phyloP scores from a whole-genome alignment of 805 yeast genomes.

The Ogataea angusta region DNA sequence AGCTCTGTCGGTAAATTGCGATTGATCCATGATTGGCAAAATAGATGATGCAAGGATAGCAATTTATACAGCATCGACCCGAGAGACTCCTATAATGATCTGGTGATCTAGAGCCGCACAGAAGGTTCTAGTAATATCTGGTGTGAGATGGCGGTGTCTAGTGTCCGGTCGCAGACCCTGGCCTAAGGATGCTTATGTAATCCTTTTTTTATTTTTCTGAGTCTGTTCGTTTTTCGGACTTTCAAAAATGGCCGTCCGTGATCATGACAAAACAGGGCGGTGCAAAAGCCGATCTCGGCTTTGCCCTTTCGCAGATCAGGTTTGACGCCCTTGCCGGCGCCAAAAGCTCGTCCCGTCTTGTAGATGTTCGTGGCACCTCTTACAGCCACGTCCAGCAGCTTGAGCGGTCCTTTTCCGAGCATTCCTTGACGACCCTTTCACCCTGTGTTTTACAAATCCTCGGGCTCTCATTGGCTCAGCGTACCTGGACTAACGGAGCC shows the following conservation, averaged over 20 bases:
- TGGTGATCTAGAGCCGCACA: constrained; percentile 4
- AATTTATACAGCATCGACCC: not conserved
- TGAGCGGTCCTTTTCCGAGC: not conserved
- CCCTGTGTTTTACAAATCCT: constrained; percentile 14
- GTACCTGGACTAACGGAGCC: constrained; percentile 11
- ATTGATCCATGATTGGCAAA: constrained; percentile 46
- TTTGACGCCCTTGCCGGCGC: not conserved
- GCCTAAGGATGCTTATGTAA: not conserved
- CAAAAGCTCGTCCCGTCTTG: not conserved
- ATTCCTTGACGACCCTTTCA: not conserved
- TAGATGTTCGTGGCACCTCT: not conserved
- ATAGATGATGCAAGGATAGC: not conserved
- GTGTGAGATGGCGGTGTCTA: not conserved
- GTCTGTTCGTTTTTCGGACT: too few relatives aligned
- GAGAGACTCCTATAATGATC: too few relatives aligned
- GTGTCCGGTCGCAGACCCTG: not conserved
- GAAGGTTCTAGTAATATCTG: constrained; percentile 6
- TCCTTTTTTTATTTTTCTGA: too few relatives aligned
- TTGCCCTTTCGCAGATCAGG: not conserved
- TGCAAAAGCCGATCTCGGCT: constrained; percentile 8
- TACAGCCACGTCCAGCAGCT: not conserved
- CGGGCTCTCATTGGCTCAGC: constrained; percentile 15
- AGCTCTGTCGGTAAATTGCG: constrained; percentile 94
- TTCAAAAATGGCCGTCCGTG: not conserved
- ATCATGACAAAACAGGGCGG: not conserved